Evolutionary conservation across 208 protist species (phyloP).

Genomic region (Lotmaria passim): DNA sequence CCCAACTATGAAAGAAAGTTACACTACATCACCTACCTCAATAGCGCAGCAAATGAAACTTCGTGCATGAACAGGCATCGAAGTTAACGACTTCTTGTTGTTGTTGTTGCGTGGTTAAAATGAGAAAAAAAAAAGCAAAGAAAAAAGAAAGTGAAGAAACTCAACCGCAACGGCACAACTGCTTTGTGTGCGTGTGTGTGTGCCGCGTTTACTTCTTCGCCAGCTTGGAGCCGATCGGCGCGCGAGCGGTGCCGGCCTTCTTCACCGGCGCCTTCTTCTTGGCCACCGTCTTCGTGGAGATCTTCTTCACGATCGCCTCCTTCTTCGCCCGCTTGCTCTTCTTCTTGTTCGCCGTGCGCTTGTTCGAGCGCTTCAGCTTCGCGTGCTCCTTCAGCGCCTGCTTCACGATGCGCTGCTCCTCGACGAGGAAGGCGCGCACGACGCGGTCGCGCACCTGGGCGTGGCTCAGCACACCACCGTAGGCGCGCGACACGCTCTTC

Average conservation of each 20-base stretch:
- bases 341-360: conserved; percentile 71
- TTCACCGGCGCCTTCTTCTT: conserved; percentile 58
- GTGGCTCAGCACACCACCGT: conserved; percentile 96
- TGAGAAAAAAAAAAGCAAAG: conserved; percentile 9
- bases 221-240: conserved; percentile 75
- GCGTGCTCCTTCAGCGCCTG: conserved; percentile 74
- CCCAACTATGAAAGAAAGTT: too few relatives aligned
- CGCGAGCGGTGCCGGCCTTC: conserved; percentile 36
- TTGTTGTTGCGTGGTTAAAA: not conserved
- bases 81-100: not conserved
- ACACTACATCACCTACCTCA: too few relatives aligned
- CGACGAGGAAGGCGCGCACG: conserved; percentile 98
- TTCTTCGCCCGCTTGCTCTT: conserved; percentile 63
- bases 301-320: conserved; percentile 64
- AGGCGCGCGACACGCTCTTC: conserved; percentile 97
- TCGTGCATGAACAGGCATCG: too few relatives aligned
- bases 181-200: too few relatives aligned
- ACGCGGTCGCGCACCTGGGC: conserved; percentile 96
- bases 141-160: conserved; percentile 5
- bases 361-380: conserved; percentile 70
- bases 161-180: not conserved
- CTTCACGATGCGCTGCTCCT: conserved; percentile 99
- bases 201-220: conserved; percentile 57
- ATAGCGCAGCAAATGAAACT: too few relatives aligned
- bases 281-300: conserved; percentile 41